Conservation (phyloP, 331 rosid genomes). For the Prunus yedoensis region DNA sequence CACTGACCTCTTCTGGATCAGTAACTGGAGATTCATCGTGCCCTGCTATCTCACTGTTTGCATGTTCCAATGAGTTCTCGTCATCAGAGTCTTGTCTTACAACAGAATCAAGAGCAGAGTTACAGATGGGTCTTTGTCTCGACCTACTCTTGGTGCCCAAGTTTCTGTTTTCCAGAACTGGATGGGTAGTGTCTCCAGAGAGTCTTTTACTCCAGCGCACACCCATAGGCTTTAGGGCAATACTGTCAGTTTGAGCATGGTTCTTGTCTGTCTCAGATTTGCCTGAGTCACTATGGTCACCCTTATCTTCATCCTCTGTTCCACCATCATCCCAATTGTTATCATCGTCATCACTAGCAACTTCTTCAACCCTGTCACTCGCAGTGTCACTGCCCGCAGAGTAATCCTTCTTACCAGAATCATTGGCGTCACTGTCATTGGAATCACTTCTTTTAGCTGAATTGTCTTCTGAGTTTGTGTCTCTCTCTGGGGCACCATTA, state of each 20-base stretch:
- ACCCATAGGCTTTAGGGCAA: constrained; percentile 26
- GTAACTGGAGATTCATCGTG: background rate
- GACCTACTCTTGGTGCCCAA: constrained; percentile 55
- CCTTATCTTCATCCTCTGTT: constrained; percentile 7
- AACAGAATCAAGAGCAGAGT: constrained; percentile 59
- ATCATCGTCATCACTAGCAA: constrained; percentile 31
- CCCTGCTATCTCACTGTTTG: constrained; percentile 7
- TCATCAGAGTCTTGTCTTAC: constrained; percentile 66
- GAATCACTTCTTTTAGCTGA: constrained; percentile 24
- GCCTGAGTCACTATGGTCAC: constrained; percentile 29
- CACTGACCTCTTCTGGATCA: constrained; percentile 12
- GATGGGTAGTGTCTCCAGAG: constrained; percentile 42
- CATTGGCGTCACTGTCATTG: constrained; percentile 22
- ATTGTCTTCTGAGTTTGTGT: constrained; percentile 36
- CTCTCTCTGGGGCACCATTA: constrained; percentile 29
- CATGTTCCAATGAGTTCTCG: constrained; percentile 29
- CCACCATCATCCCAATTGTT: constrained; percentile 12
- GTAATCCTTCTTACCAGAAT: constrained; percentile 14
- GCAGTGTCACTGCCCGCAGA: constrained; percentile 37
- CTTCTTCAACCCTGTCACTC: constrained; percentile 19
- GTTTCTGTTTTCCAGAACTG: constrained; percentile 43
- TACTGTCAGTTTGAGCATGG: constrained; percentile 25
- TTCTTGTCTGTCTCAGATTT: constrained; percentile 35
- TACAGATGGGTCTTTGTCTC: constrained; percentile 76
- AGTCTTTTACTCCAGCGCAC: constrained; percentile 46